A percentile compares a stretch with the other conserved stretches of the same genome.
These are phyloP conservation scores for Trichocomaceae sp. DNA, from an alignment of 2,329 filamentous ascomycete genomes.

Conservation along the genomic window DNA sequence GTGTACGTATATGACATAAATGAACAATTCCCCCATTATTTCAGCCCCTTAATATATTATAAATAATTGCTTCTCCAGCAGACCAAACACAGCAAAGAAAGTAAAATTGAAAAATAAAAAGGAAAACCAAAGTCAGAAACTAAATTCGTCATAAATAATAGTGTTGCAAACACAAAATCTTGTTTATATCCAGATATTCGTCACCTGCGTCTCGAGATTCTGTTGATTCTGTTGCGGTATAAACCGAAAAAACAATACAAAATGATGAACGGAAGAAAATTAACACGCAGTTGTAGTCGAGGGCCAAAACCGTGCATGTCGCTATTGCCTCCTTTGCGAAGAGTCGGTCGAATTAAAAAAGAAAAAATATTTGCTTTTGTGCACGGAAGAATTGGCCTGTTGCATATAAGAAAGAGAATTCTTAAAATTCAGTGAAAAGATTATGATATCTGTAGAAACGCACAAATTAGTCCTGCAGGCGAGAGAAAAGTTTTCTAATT, in stretches of 20 bases:
- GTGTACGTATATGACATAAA: constrained; percentile 1
- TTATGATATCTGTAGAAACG: constrained; percentile 59
- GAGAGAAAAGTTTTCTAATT: background rate
- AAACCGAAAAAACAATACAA: background rate
- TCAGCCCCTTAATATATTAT: no score
- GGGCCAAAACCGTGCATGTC: background rate
- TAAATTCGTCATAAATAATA: background rate
- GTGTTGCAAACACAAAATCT: background rate
- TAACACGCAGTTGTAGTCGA: background rate
- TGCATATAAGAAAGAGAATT: background rate
- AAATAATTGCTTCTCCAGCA: no score
- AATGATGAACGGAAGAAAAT: background rate
- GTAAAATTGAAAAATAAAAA: constrained; percentile 42
- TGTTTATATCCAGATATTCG: background rate
- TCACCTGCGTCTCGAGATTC: background rate
- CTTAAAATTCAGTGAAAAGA: constrained; percentile 63
- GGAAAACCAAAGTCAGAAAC: background rate
- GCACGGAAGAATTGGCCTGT: background rate
- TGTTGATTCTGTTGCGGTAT: background rate
- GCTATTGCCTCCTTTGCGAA: background rate
- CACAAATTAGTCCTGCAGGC: constrained; percentile 6
- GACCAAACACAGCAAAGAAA: no score
- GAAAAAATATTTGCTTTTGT: background rate
- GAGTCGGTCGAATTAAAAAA: background rate
- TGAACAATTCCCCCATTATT: background rate